These are phyloP conservation scores for Phylloporus sp. DNA, from an alignment of 768 basidiomycete genomes.

Conservation along the genomic window DNA sequence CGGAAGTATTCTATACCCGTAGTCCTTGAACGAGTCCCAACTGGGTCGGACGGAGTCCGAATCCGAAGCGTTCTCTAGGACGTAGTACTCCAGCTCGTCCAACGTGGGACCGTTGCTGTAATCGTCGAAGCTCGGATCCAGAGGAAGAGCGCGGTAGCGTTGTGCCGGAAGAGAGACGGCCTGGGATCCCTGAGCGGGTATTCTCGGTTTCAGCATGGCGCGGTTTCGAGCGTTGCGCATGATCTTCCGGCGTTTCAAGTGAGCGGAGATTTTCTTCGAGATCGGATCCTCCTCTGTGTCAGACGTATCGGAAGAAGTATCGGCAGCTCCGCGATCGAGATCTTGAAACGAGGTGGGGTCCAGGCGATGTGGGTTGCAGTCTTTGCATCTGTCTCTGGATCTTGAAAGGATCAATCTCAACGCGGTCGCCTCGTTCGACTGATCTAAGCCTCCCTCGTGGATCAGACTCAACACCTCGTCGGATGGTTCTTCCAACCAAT, in stretches of 20 bases:
- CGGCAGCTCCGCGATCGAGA: too few relatives aligned
- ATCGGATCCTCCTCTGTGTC: background rate
- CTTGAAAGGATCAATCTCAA: background rate
- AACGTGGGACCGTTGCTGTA: slow-evolving; percentile 1
- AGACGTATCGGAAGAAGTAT: background rate
- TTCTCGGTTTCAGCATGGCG: background rate
- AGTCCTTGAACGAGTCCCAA: slow-evolving; percentile 9
- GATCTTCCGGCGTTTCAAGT: background rate
- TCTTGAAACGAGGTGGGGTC: too few relatives aligned
- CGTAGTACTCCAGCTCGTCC: background rate
- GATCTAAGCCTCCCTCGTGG: background rate
- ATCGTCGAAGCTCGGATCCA: background rate
- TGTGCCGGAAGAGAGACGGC: background rate
- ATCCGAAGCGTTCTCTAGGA: too few relatives aligned
- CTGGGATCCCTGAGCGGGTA: background rate
- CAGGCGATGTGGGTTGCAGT: too few relatives aligned
- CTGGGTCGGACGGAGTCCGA: too few relatives aligned
- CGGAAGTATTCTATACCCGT: slow-evolving; percentile 1
- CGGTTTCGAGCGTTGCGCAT: background rate
- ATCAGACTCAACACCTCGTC: background rate
- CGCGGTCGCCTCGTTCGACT: background rate
- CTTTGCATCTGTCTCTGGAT: slow-evolving; percentile 3
- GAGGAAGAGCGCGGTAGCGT: background rate
- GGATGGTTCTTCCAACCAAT: slow-evolving; percentile 5
- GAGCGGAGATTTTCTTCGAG: too few relatives aligned